Evolutionary conservation across 345 rosid species (phyloP).

Genomic region (Arabis hirsuta): DNA sequence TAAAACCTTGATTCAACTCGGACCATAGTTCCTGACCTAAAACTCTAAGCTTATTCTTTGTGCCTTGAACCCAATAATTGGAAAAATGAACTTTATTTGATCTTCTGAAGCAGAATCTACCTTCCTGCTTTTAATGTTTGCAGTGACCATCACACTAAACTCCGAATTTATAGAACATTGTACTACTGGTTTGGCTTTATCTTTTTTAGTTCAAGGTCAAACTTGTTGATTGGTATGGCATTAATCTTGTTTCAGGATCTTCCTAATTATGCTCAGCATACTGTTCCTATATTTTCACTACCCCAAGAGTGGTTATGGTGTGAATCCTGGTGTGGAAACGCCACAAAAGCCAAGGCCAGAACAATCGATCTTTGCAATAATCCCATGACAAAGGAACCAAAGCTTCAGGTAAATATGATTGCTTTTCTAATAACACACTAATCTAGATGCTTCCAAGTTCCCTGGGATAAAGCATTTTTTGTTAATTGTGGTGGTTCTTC

Average conservation of each 20-base stretch:
- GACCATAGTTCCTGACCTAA: too few species aligned
- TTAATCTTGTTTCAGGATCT: constrained; percentile 72
- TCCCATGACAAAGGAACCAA: constrained; percentile 99
- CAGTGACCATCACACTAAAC: background rate
- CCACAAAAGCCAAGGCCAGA: constrained; percentile 92
- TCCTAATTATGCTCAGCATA: constrained; percentile 98
- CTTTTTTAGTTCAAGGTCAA: background rate
- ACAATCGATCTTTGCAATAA: constrained; percentile 99
- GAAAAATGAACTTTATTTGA: background rate
- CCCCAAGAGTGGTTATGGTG: constrained; percentile 99
- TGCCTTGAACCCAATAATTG: background rate
- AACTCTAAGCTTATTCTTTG: background rate
- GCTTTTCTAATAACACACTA: constrained; percentile 1
- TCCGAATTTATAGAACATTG: background rate
- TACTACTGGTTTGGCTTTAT: constrained; percentile 28
- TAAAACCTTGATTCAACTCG: background rate
- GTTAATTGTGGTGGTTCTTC: constrained; percentile 4
- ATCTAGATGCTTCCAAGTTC: background rate
- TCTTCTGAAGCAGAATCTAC: constrained; percentile 11
- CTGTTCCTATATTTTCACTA: constrained; percentile 88
- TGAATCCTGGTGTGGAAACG: constrained; percentile 99
- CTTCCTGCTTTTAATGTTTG: background rate
- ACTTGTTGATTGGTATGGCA: constrained; percentile 26
- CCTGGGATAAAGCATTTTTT: background rate
- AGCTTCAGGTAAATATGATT: constrained; percentile 69